A percentile compares a stretch with the other conserved stretches of the same genome.
phyloP scores from a whole-genome alignment of 2,329 filamentous ascomycete genomes.

The Ascochyta rabiei region DNA sequence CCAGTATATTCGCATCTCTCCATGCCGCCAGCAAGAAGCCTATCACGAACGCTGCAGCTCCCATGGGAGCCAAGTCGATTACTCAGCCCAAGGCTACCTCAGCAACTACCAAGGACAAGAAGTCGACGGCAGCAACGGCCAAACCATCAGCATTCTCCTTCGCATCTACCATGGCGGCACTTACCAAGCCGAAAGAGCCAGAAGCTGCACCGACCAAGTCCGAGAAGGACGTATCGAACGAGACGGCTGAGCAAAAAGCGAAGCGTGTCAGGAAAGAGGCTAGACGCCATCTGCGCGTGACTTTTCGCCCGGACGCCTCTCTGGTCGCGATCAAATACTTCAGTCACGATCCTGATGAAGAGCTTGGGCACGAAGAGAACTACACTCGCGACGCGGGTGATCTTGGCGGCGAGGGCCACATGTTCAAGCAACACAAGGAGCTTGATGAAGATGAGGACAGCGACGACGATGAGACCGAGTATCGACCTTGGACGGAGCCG shows the following conservation, averaged over 20 bases:
- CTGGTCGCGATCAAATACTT: conserved; percentile 73
- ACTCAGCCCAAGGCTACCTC: conserved; percentile 35
- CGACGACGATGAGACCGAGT: conserved; percentile 57
- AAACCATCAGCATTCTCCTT: conserved; percentile 47
- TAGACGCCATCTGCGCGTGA: conserved; percentile 71
- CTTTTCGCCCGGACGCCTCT: conserved; percentile 70
- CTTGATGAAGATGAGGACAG: conserved; percentile 68
- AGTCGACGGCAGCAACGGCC: conserved; percentile 29
- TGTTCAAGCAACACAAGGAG: conserved; percentile 65
- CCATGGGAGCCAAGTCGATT: conserved; percentile 30
- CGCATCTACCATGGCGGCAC: conserved; percentile 48
- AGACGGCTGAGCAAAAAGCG: conserved; percentile 70
- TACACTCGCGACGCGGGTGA: conserved; percentile 75
- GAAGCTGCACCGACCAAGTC: conserved; percentile 55
- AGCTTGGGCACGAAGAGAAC: conserved; percentile 69
- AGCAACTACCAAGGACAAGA: conserved; percentile 36
- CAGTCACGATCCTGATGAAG: conserved; percentile 73
- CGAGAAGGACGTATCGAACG: conserved; percentile 60
- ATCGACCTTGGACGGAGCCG: conserved; percentile 41
- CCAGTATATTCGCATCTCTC: conserved; percentile 53
- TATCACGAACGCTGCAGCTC: conserved; percentile 25
- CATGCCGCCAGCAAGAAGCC: conserved; percentile 55
- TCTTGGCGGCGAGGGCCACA: conserved; percentile 67
- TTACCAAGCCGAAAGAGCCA: conserved; percentile 61
- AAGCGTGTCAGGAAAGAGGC: conserved; percentile 75